Evolutionary conservation across 768 basidiomycete genomes (phyloP), one percentile per base, ranked within the genome.

Genomic region (Amanita exitialis): DNA sequence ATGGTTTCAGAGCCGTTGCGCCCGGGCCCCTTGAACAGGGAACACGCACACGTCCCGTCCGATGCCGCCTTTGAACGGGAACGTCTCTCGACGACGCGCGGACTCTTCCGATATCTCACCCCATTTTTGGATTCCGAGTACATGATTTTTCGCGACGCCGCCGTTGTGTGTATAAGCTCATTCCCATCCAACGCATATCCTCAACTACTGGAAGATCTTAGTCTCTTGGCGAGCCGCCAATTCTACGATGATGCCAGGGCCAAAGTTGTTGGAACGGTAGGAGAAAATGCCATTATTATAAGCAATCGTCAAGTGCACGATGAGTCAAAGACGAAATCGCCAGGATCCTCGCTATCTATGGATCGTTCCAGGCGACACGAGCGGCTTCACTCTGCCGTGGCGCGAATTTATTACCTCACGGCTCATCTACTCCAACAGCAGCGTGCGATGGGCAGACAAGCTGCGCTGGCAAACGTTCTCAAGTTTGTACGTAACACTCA

Each of bases 121-220:
- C 88, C 90, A 5, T 90, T 92, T 62, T 73, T 97, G 49, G 87
- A 90, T 55, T 88, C 87, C 5, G 92, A 95, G 58, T 83, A 87
- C 59, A 79, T 79, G 1, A 70, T 78, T 8, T 93, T 94, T 64
- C 81, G 90, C 47, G 88, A 93, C 61, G 82, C 86, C 0, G 90
- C 89, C 10, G 90, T 94, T 8, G 69, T 89, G 34, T 90, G 91
- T 52, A 86, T 97, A 61, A 93, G 92, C 59, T 82, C 86, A 21
- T 87, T 95, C 57, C 88, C 89, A 4, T 73, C 80, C 9, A 75
- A 69, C 56, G 81, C 80, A 0, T 92, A 94, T 63, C 79, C 85
- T 8, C 81, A 87, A 28, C 72, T 96, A 18, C 69, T 94, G 15
- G 91, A 94, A 56, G 89, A 92, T 54, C 76, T 96, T 28, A 84